Percentiles rank a stretch among this genome's conserved stretches.
phyloP scores from a whole-genome alignment of 2,329 filamentous ascomycete species.

The Dactylonectria macrodidyma region DNA sequence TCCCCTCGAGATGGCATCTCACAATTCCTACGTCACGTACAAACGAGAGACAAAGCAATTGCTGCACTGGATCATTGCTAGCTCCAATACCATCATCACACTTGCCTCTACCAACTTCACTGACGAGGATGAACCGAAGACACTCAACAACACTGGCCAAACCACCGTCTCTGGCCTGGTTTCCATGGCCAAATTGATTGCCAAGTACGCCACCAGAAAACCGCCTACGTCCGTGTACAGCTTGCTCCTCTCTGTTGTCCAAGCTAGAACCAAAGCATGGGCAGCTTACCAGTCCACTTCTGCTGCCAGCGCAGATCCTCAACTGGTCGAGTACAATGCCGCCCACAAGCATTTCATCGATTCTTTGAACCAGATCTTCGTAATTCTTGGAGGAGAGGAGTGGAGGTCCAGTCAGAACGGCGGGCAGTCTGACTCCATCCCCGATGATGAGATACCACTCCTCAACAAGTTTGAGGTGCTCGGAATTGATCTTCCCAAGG shows the following conservation, averaged over 20 bases:
- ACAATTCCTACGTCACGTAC: conserved; percentile 55
- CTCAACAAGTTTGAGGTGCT: conserved; percentile 38
- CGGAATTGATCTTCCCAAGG: conserved; percentile 4
- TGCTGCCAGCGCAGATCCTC: conserved; percentile 51
- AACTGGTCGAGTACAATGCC: conserved; percentile 54
- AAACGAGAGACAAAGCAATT: conserved; percentile 57
- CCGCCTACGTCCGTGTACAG: conserved; percentile 52
- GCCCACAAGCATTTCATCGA: conserved; percentile 62
- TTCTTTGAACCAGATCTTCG: conserved; percentile 54
- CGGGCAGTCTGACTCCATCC: conserved; percentile 15
- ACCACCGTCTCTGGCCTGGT: conserved; percentile 55
- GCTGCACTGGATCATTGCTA: conserved; percentile 57
- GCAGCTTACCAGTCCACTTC: conserved; percentile 52
- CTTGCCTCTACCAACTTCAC: conserved; percentile 30
- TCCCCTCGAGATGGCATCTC: conserved; percentile 5
- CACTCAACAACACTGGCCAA: conserved; percentile 56
- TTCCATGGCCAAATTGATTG: conserved; percentile 58
- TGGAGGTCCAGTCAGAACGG: conserved; percentile 42
- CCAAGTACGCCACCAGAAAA: conserved; percentile 46
- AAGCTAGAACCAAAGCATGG: conserved; percentile 50
- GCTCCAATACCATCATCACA: conserved; percentile 55
- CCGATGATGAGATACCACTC: conserved; percentile 30
- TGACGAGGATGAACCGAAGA: conserved; percentile 28
- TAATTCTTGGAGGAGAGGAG: conserved; percentile 51
- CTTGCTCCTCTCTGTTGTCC: conserved; percentile 57